A percentile compares a stretch with the other conserved stretches of the same genome.
Conservation (phyloP, 1,284 basidiomycete genomes). For the Waitea zeae region DNA sequence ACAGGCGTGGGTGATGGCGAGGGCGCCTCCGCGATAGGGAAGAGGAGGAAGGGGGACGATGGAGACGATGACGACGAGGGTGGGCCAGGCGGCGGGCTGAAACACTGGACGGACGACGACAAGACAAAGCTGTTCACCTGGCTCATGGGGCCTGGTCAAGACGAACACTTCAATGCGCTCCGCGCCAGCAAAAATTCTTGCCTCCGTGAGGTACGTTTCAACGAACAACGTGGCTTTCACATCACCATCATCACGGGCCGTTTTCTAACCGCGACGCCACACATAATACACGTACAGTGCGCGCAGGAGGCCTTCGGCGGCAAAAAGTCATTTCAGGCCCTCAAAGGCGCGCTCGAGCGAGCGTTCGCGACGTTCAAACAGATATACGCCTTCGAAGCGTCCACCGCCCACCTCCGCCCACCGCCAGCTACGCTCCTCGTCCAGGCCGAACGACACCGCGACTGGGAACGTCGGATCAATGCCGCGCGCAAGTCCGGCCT, state of each 20-base stretch:
- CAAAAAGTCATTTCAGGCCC: conserved; percentile 61
- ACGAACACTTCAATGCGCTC: conserved; percentile 58
- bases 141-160: conserved; percentile 50
- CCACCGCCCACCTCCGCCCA: conserved; percentile 22
- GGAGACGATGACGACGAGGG: conserved; percentile 6
- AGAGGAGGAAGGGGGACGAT: conserved; percentile 2
- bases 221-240: conserved; percentile 1
- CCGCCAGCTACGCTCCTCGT: conserved; percentile 17
- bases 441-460: conserved; percentile 41
- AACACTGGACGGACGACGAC: conserved; percentile 68
- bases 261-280: conserved; percentile 1
- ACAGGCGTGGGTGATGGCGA: no score
- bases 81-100: conserved; percentile 25
- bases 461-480: conserved; percentile 47
- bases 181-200: conserved; percentile 63
- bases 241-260: no score
- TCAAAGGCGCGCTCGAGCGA: conserved; percentile 67
- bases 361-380: conserved; percentile 69
- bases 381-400: conserved; percentile 49
- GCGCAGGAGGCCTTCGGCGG: conserved; percentile 45
- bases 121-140: conserved; percentile 55
- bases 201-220: conserved; percentile 51
- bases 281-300: conserved; percentile 23
- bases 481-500: conserved; percentile 39
- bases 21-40: background rate